These are phyloP conservation scores for Prunus campanulata DNA, from an alignment of 306 rosid species.

Conservation along the genomic window DNA sequence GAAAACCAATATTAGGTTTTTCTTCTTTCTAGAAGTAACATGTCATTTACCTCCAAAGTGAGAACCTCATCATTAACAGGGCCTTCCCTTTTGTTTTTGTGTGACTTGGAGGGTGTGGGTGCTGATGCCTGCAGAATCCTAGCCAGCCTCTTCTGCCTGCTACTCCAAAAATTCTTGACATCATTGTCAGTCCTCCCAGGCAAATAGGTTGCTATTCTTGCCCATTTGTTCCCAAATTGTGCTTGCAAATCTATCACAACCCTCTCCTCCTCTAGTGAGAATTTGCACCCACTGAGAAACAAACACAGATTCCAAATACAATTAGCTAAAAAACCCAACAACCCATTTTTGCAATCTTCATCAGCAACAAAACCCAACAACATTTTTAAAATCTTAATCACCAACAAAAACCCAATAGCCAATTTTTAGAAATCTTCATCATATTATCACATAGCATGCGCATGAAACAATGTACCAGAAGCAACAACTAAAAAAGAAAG, in stretches of 20 bases:
- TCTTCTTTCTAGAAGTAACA: neutral
- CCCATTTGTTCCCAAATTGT: conserved; percentile 91
- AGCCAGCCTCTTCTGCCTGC: conserved; percentile 80
- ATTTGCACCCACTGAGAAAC: conserved; percentile 71
- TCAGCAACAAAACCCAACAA: neutral
- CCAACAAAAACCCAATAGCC: neutral
- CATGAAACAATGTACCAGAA: neutral
- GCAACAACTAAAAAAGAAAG: too few relatives aligned
- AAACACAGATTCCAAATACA: neutral
- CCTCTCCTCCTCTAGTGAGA: conserved; percentile 82
- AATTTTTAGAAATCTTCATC: neutral
- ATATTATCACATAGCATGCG: neutral
- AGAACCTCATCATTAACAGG: conserved; percentile 26
- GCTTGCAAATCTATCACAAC: conserved; percentile 83
- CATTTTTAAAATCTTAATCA: neutral
- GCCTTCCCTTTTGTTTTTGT: conserved; percentile 35
- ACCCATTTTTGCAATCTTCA: neutral
- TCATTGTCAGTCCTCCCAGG: conserved; percentile 87
- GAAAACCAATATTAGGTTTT: too few relatives aligned
- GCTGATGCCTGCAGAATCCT: conserved; percentile 64
- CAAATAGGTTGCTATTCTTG: conserved; percentile 74
- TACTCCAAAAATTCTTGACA: conserved; percentile 97
- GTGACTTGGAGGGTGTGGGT: conserved; percentile 45
- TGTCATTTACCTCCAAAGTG: conserved; percentile 40
- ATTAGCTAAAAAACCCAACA: neutral